A percentile compares a stretch with the other conserved stretches of the same genome.
Conservation (phyloP, 352 stramenopile genomes). For the Phytophthora brassicae region DNA sequence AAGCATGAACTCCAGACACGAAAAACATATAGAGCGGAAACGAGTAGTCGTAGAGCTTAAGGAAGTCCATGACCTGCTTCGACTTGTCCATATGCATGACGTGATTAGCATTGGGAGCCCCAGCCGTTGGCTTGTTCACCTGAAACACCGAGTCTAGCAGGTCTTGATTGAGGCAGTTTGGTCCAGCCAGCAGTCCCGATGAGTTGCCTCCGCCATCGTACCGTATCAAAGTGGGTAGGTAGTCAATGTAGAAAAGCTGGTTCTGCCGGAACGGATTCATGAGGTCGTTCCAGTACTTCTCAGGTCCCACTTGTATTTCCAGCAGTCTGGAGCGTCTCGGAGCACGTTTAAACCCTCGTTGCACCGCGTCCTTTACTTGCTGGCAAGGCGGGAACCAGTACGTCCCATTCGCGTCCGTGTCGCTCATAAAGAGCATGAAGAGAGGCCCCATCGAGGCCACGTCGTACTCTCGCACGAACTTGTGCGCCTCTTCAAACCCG, state of each 20-base stretch:
- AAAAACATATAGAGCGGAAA: slow-evolving; percentile 81
- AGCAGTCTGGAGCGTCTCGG: slow-evolving; percentile 61
- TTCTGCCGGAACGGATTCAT: slow-evolving; percentile 80
- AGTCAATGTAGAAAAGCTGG: slow-evolving; percentile 84
- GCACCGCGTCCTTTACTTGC: slow-evolving; percentile 55
- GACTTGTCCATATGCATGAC: slow-evolving; percentile 46
- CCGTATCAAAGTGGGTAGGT: slow-evolving; percentile 72
- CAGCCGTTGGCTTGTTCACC: slow-evolving; percentile 42
- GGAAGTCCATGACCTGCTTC: slow-evolving; percentile 51
- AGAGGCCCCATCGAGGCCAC: slow-evolving; percentile 60
- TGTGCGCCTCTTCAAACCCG: slow-evolving; percentile 70
- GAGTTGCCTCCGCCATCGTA: slow-evolving; percentile 80
- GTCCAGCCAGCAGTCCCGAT: slow-evolving; percentile 64
- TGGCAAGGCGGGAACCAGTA: slow-evolving; percentile 82
- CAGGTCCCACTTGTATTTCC: slow-evolving; percentile 65
- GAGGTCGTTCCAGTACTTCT: slow-evolving; percentile 69
- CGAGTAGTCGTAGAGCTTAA: slow-evolving; percentile 62
- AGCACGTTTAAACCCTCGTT: slow-evolving; percentile 60
- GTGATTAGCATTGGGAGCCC: slow-evolving; percentile 45
- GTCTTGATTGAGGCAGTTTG: slow-evolving; percentile 63
- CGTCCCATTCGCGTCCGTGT: slow-evolving; percentile 62
- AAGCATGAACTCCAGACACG: slow-evolving; percentile 66
- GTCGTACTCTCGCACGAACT: slow-evolving; percentile 79
- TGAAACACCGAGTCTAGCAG: slow-evolving; percentile 74
- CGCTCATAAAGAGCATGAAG: slow-evolving; percentile 80